phyloP scores from a whole-genome alignment of 2,329 filamentous ascomycete species.

The Ophiostoma angusticollis region DNA sequence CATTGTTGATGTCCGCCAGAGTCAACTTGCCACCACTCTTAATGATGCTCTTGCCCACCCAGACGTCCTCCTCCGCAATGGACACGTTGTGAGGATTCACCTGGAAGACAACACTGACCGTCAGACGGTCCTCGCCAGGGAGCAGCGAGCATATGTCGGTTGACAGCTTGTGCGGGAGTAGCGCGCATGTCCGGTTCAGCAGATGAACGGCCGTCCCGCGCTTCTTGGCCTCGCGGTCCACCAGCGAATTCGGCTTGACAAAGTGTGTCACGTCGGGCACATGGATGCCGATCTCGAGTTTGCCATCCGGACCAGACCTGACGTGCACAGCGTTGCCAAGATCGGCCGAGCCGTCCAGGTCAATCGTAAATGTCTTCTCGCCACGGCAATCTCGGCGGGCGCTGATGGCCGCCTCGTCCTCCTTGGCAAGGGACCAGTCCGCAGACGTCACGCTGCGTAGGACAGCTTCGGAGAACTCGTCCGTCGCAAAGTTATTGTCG shows the following conservation, averaged over 20 bases:
- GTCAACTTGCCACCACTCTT: constrained; percentile 80
- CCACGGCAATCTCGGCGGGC: constrained; percentile 80
- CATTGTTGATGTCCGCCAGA: constrained; percentile 74
- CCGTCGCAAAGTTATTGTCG: constrained; percentile 96
- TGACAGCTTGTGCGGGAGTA: constrained; percentile 78
- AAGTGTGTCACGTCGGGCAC: constrained; percentile 94
- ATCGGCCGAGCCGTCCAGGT: constrained; percentile 76
- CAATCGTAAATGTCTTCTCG: constrained; percentile 83
- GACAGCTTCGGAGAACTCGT: constrained; percentile 95
- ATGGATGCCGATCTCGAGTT: constrained; percentile 89
- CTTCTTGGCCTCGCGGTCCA: constrained; percentile 96
- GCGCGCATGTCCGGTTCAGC: constrained; percentile 74
- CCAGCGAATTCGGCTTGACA: constrained; percentile 87
- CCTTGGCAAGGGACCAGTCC: constrained; percentile 77
- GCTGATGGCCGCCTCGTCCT: constrained; percentile 61
- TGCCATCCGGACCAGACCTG: constrained; percentile 69
- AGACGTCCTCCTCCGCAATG: constrained; percentile 74
- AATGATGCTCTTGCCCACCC: constrained; percentile 88
- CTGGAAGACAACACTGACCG: constrained; percentile 85
- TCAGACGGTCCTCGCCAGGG: constrained; percentile 79
- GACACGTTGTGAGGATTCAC: constrained; percentile 70
- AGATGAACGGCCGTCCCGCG: constrained; percentile 91
- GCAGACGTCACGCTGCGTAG: constrained; percentile 84
- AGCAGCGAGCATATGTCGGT: constrained; percentile 77
- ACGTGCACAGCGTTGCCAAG: constrained; percentile 89